Evolutionary conservation across 208 protist genomes (phyloP).

Genomic region (Trichomonas tenax): DNA sequence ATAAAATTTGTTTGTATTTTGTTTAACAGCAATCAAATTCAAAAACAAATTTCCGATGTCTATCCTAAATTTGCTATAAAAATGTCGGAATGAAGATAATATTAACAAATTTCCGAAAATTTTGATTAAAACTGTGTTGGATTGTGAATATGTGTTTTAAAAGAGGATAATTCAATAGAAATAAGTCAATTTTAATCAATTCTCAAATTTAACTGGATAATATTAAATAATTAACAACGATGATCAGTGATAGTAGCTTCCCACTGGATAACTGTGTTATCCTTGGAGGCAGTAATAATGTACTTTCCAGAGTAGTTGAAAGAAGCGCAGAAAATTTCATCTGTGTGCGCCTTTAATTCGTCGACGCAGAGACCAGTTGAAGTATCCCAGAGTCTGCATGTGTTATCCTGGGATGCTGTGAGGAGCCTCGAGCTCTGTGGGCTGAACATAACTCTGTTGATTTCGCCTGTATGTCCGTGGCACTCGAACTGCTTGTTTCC

Average conservation of each 20-base stretch:
- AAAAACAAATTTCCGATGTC: no score
- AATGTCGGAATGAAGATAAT: no score
- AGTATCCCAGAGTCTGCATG: neutral
- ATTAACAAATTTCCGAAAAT: no score
- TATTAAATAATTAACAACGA: neutral
- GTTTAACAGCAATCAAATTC: no score
- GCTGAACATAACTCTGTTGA: neutral
- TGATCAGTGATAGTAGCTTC: neutral
- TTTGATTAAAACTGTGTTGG: no score
- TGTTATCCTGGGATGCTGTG: neutral
- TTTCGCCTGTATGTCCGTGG: neutral
- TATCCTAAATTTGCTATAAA: no score
- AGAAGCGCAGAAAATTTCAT: neutral
- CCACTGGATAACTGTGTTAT: conserved; percentile 20
- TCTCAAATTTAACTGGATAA: neutral
- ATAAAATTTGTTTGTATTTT: neutral
- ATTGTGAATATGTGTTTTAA: no score
- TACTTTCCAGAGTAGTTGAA: conserved; percentile 13
- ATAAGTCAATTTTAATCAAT: no score
- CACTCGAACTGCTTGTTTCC: neutral
- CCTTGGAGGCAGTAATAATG: neutral
- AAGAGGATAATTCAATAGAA: no score
- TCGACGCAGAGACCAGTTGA: neutral
- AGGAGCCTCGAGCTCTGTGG: neutral
- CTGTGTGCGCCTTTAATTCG: neutral